Base-by-base conservation (phyloP, 1,139 yeast species). In the Blastobotrys petasosporus region DNA sequence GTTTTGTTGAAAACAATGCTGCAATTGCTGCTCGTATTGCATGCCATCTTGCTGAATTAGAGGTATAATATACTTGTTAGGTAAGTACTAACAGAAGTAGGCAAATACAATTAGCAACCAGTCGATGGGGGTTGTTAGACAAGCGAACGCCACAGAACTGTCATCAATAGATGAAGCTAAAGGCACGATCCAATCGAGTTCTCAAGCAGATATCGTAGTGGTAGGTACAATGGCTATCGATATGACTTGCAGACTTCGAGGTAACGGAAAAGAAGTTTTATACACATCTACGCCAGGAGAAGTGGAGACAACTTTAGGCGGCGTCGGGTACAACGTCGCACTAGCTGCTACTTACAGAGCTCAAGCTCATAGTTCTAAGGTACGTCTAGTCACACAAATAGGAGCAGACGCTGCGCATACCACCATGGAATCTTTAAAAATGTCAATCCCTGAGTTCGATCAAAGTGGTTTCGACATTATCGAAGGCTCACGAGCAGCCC, bases 191-290 rank as follows among this genome's bases (percentile, higher is more conserved):
- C 12, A 3, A 11, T 11, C 16, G 17, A 25, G 8, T 13, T 8
- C 37, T 15, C 12, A 29, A 2, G 44, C 45, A 2, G 51, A 52
- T 32, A 56, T 55, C 5, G 61, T 79, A 1, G 76, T 85, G 1
- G 70, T 85, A 17, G 96, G 96, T 0, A 80, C 94, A 0, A 68
- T 87, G 32, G 95, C 95, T 0, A 64, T 84, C 32, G 96, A 87
- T 58, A 71, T 85, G 2, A 78, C 83, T 2, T 78, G 70, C 50
- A 61, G 58, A 10, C 48, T 67, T 30, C 45, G 50, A 5, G 48
- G 56, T 4, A 20, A 39, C 2, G 51, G 62, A 0, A 52, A 60
- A 0, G 58, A 62, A 1, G 60, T 65, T 17, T 55, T 76, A 54
- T 67, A 69, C 3, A 94, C 92, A 47, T 86, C 95, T 1, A 84